Conservation (phyloP, 495 filamentous ascomycete species). For the Penicillium verhagenii region DNA sequence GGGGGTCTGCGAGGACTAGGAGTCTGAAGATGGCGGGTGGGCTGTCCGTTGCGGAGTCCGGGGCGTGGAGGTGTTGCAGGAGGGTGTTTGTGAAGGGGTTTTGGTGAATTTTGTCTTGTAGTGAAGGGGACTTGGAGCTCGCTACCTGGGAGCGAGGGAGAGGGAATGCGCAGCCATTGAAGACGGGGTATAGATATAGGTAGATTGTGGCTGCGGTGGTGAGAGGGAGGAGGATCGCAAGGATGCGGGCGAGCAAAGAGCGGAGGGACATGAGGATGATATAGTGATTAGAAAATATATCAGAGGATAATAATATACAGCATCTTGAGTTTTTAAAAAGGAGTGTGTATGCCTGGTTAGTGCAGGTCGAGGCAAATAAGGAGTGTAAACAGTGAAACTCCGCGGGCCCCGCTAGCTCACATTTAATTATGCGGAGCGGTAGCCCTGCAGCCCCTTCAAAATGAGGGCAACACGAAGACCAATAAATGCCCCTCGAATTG, state of each 20-base stretch:
- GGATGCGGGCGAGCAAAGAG: constrained; percentile 57
- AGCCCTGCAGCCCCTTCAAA: too few relatives aligned
- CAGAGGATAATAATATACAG: constrained; percentile 19
- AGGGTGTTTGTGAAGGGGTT: constrained; percentile 47
- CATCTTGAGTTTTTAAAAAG: constrained; percentile 16
- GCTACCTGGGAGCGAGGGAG: constrained; percentile 36
- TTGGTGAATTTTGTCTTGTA: constrained; percentile 10
- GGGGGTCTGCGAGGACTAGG: constrained; percentile 88
- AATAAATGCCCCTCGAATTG: too few relatives aligned
- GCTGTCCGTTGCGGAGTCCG: constrained; percentile 22
- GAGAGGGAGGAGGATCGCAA: constrained; percentile 67
- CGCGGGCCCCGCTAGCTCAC: background rate
- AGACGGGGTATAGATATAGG: constrained; percentile 85
- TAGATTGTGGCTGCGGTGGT: constrained; percentile 67
- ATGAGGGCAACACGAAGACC: too few relatives aligned
- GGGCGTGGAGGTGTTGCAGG: constrained; percentile 42
- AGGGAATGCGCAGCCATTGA: constrained; percentile 81
- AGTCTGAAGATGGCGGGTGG: constrained; percentile 70
- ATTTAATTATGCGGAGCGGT: background rate
- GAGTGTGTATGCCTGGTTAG: background rate
- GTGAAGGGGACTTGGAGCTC: constrained; percentile 2
- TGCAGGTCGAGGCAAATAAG: background rate
- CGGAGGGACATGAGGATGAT: constrained; percentile 51
- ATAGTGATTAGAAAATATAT: constrained; percentile 15
- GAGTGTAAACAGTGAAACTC: constrained; percentile 1